These are phyloP conservation scores for Lachnellula hyalina DNA, from an alignment of 2,329 filamentous ascomycete species.

Conservation along the genomic window DNA sequence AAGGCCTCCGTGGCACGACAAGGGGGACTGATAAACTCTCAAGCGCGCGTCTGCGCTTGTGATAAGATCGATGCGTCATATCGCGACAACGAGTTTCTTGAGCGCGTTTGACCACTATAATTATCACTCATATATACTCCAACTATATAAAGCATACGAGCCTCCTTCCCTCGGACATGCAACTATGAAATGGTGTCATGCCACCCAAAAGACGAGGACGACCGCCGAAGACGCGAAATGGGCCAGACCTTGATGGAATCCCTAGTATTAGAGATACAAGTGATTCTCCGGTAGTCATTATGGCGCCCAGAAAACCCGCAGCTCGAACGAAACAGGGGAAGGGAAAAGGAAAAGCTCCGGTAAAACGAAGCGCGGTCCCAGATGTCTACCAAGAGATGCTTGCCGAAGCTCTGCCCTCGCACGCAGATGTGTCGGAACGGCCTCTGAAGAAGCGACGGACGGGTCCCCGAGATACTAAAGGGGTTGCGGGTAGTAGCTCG, in stretches of 20 bases:
- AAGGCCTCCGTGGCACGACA: too few species aligned
- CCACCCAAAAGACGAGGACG: constrained; percentile 14
- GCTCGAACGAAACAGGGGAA: constrained; percentile 11
- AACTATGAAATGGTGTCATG: constrained; percentile 8
- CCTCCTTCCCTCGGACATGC: not conserved
- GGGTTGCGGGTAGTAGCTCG: constrained; percentile 12
- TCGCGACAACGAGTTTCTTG: too few species aligned
- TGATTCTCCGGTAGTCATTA: not conserved
- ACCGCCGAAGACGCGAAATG: constrained; percentile 1
- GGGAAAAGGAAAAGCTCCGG: constrained; percentile 14
- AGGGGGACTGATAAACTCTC: too few species aligned
- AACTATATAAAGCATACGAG: not conserved
- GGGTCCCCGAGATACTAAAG: constrained; percentile 9
- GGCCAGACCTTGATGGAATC: not conserved
- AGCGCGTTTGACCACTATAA: not conserved
- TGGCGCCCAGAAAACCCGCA: constrained; percentile 9
- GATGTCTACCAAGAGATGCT: constrained; percentile 43
- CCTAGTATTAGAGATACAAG: not conserved
- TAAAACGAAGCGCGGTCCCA: constrained; percentile 28
- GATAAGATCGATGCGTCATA: too few species aligned
- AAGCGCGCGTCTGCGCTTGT: too few species aligned
- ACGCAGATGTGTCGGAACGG: constrained; percentile 28
- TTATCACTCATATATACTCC: not conserved
- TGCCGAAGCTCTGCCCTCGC: constrained; percentile 33
- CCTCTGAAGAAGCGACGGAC: constrained; percentile 34